Evolutionary conservation across 202 grass and related monocot genomes (phyloP), one percentile per base, ranked within the genome.

Genomic region (Musa balbisiana): DNA sequence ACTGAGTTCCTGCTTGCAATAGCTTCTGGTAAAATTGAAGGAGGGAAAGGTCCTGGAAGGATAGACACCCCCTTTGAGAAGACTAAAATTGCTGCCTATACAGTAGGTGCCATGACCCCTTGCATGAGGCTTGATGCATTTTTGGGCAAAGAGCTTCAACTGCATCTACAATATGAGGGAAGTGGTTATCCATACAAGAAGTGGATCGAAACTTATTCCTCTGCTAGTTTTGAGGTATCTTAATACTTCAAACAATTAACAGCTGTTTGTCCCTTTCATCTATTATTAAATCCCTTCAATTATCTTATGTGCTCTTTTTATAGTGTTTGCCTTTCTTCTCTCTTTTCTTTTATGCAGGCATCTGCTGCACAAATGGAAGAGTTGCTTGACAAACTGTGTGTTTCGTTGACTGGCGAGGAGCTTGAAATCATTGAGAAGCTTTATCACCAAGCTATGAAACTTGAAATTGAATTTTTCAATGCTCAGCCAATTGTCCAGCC

Each of bases 11-110:
- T 98, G 60, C 87, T 92, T 83, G 94, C 82, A 59, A 98, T 91
- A 64, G 91, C 87, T 19, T 82, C 94, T 73, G 94, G 94, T 74
- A 98, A 93, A 80, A 81, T 98, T 22, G 83, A 98, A 80, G 88
- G 82, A 64, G 83, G 85, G 49, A 94, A 98, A 92, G 88, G 79
- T 75, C 88, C 90, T 81, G 73, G 87, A 56, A 91, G 86, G 87
- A 98, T 98, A 79, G 94, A 84, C 58, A 98, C 94, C 33, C 91
- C 94, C 78, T 98, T 98, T 64, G 94, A 98, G 85, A 98, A 91
- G 83, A 98, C 91, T 69, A 98, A 92, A 87, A 89, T 98, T 83
- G 88, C 94, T 78, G 91, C 94, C 21, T 98, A 98, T 68, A 89
- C 88, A 69, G 88, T 98, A 74, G 91, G 94, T 59, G 94, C 94